Evolutionary conservation across 2,329 filamentous ascomycete species (phyloP).

Genomic region (Aspergillus fijiensis): DNA sequence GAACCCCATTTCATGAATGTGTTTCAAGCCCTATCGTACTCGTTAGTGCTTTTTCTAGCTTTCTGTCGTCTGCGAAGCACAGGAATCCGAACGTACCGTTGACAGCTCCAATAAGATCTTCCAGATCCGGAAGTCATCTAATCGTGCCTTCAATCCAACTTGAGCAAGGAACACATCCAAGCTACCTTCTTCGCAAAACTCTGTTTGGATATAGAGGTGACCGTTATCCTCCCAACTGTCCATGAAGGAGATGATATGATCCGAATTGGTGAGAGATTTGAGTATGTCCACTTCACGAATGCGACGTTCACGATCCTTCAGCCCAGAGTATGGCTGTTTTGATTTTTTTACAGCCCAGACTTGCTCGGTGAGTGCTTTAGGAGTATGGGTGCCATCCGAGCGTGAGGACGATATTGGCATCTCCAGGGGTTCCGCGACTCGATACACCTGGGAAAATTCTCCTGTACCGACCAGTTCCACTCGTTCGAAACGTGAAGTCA

Average conservation of each 20-base stretch:
- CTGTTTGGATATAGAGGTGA: conserved; percentile 94
- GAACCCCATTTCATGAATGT: conserved; percentile 86
- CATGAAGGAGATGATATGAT: conserved; percentile 81
- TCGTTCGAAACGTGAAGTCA: conserved; percentile 75
- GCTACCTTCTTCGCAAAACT: conserved; percentile 93
- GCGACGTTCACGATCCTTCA: conserved; percentile 77
- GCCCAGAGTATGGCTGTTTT: conserved; percentile 73
- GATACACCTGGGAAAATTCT: conserved; percentile 91
- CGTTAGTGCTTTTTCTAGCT: conserved; percentile 10
- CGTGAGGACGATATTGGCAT: conserved; percentile 42
- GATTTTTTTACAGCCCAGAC: conserved; percentile 95
- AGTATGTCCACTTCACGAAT: conserved; percentile 81
- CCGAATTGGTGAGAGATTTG: conserved; percentile 71
- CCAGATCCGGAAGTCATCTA: conserved; percentile 98
- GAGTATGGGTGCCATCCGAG: conserved; percentile 51
- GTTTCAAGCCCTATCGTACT: conserved; percentile 69
- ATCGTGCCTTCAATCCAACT: conserved; percentile 75
- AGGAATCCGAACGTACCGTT: conserved; percentile 55
- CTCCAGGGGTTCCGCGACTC: conserved; percentile 58
- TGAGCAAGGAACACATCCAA: conserved; percentile 81
- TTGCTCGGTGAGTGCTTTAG: conserved; percentile 54
- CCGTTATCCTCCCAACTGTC: conserved; percentile 84
- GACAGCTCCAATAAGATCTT: conserved; percentile 89
- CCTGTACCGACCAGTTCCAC: conserved; percentile 80
- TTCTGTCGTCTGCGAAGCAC: not conserved